Conservation (phyloP, 768 basidiomycete species). For the Baorangia bicolor region DNA sequence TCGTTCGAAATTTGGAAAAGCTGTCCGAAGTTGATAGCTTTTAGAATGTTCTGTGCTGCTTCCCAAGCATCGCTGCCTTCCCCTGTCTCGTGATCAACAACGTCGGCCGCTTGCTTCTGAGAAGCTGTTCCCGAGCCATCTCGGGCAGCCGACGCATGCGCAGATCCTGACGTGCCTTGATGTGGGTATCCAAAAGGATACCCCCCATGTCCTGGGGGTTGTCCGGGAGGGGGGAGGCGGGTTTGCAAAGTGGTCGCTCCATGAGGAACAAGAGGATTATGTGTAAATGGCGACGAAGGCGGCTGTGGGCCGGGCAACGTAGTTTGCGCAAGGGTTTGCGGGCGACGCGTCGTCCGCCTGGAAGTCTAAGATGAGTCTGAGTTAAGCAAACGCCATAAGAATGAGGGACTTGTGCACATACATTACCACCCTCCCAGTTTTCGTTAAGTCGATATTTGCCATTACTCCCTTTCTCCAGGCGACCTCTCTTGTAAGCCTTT, state of each 20-base stretch:
- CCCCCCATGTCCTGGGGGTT: constrained; percentile 36
- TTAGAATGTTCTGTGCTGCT: constrained; percentile 74
- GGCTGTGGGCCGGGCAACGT: constrained; percentile 30
- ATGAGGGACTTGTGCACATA: constrained; percentile 37
- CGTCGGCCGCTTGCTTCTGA: constrained; percentile 12
- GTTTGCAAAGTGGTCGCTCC: constrained; percentile 34
- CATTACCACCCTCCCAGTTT: constrained; percentile 79
- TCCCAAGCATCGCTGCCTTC: constrained; percentile 68
- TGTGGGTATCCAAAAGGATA: constrained; percentile 41
- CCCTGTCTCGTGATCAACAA: constrained; percentile 32
- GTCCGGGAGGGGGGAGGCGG: constrained; percentile 33
- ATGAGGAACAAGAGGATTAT: constrained; percentile 44
- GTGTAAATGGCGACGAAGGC: constrained; percentile 53
- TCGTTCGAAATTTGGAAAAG: constrained; percentile 42
- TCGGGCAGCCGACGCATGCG: background rate
- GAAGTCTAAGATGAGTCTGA: constrained; percentile 52
- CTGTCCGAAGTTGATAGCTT: constrained; percentile 70
- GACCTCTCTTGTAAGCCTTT: constrained; percentile 79
- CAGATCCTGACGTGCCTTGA: constrained; percentile 21
- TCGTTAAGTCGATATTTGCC: constrained; percentile 77
- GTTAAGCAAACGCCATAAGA: constrained; percentile 6
- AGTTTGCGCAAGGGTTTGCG: constrained; percentile 49
- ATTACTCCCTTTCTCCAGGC: constrained; percentile 70
- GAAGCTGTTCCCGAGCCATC: constrained; percentile 2
- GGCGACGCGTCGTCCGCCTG: constrained; percentile 74